Base-by-base conservation (phyloP, 1,284 basidiomycete species). In the Vanrija sp. region DNA sequence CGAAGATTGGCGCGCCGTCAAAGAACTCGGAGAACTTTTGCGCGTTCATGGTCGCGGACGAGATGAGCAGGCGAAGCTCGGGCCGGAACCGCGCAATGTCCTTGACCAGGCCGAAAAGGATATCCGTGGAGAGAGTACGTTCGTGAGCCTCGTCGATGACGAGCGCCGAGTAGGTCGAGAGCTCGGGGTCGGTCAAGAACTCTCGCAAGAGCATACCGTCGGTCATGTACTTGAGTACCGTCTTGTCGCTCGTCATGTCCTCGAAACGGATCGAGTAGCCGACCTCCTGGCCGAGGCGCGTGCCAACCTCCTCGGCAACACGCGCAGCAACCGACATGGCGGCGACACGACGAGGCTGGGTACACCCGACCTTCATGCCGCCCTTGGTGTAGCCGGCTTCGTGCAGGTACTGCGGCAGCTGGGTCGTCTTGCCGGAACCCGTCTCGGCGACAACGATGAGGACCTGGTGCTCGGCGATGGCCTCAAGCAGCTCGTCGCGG, bases 201-300 rank as follows among this genome's bases (percentile, higher is more conserved):
- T 97, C 92, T 69, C 94, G 83, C 44, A 97, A 77, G n/a, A 97
- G 80, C 93, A 97, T 97, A 44, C 94, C 94, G 70, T 97, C 94
- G 44, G 93, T 97, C 94, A 97, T 95, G 76, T 95, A 97, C 78
- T 98, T 97, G 68, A 98, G 80, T 36, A 93, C 86, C 2, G 94
- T 97, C 80, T 93, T 98, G 80, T 95, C 93, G 76, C 90, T 95
- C 10, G 96, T 98, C 75, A 93, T 96, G 75, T 99, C 95, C 76
- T 98, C 96, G 78, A 99, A 99, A 35, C 96, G 90, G 65, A 99
- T 98, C 27, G 91, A 93, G 76, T 98, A 99, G 15, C 96, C 96
- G 57, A 98, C 95, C 76, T 98, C 94, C 64, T 94, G 88, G 3
- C 96, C 96, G 20, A 99, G 85, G 69, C 96, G 88, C 6, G 86